phyloP scores from a whole-genome alignment of 2,329 filamentous ascomycete genomes.

The Mycogone perniciosa region DNA sequence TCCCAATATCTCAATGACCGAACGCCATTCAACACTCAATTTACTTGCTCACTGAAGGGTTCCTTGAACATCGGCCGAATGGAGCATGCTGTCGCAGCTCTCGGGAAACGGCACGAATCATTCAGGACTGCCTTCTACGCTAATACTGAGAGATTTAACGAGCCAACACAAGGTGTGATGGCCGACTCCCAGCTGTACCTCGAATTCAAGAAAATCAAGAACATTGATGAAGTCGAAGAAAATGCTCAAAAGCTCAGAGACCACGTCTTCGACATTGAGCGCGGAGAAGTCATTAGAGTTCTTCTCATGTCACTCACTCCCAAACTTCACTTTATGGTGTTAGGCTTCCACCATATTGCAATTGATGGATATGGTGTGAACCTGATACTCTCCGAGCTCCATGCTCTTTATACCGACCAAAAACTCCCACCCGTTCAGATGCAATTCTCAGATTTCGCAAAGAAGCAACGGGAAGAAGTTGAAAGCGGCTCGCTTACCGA shows the following conservation, averaged over 20 bases:
- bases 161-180: constrained; percentile 21
- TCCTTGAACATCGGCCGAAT: not conserved
- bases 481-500: constrained; percentile 13
- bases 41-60: not conserved
- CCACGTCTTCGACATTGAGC: too few relatives aligned
- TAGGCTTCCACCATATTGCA: too few relatives aligned
- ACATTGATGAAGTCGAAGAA: too few relatives aligned
- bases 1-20: too few relatives aligned
- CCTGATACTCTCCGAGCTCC: constrained; percentile 1
- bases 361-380: constrained; percentile 28
- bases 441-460: constrained; percentile 34
- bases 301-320: too few relatives aligned
- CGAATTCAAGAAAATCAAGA: constrained; percentile 13
- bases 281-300: too few relatives aligned
- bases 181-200: constrained; percentile 22
- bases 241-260: too few relatives aligned
- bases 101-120: constrained; percentile 15
- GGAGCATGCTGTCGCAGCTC: not conserved
- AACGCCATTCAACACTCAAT: too few relatives aligned
- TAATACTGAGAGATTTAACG: constrained; percentile 9
- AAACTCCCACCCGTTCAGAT: constrained; percentile 12
- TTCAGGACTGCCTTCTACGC: constrained; percentile 17
- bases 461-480: constrained; percentile 25
- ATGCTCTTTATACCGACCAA: too few relatives aligned
- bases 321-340: too few relatives aligned